Evolutionary conservation across 1,139 yeast species (phyloP), one percentile per base, ranked within the genome.

Genomic region (Sugiyamaella xylanicola): DNA sequence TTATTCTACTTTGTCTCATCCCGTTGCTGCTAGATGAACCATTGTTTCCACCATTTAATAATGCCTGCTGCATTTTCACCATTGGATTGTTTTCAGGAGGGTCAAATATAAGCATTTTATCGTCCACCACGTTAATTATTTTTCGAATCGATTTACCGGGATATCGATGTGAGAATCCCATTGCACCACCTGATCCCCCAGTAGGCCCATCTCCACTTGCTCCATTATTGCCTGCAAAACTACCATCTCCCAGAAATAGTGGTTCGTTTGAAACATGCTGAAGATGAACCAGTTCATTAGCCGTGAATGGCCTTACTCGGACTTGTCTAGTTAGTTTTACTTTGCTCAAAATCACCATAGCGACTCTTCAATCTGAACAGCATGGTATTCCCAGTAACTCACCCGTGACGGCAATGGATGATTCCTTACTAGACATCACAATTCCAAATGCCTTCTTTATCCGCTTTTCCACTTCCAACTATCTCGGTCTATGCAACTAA

Each of bases 71-170:
- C 77, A 86, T 77, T 56, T 75, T 77, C 21, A 80, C 77, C 61
- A 86, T 69, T 0, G 95, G 90, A 64, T 83, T 85, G n/a, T 82
- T 77, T 52, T 85, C 88, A 1, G 90, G 85, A 0, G 97, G 97
- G 70, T 91, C 97, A 69, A 92, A 91, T 11, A 91, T 85, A 57
- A 92, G 77, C 95, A 91, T 90, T 61, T 84, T 77, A 64, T 89
- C 96, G 73, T 91, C 97, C 2, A 89, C 93, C 25, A 89, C 95
- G 56, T 87, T 84, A 21, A 92, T 79, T 39, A 91, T 81, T 63
- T 85, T 86, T 49, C 95, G 77, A 25, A 89, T 76, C 0, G 56
- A 37, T 55, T 62, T 51, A 56, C 62, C 39, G 16, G 55, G 43
- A 21, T 46, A 39, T 29, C 56, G 46, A 45, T 36, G 43, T 49